Evolutionary conservation across 2,329 filamentous ascomycete species (phyloP).

Genomic region (Helotiales sp.): DNA sequence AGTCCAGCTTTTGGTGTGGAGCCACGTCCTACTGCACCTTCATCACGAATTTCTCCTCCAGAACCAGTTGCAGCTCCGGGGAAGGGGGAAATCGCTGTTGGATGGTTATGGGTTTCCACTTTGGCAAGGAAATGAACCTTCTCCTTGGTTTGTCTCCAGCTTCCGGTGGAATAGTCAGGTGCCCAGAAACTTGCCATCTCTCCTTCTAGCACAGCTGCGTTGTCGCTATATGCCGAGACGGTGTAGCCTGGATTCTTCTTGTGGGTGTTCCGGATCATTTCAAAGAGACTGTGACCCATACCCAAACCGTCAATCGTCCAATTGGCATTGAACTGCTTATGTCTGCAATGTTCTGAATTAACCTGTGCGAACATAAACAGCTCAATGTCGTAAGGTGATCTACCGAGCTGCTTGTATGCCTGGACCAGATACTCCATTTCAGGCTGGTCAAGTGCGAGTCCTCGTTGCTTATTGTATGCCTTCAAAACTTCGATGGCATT

Average conservation of each 20-base stretch:
- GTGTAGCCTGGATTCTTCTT: constrained; percentile 77
- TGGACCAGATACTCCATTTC: constrained; percentile 96
- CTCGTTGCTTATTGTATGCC: constrained; percentile 80
- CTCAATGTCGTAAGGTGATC: constrained; percentile 83
- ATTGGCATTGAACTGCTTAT: constrained; percentile 93
- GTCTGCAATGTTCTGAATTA: constrained; percentile 99
- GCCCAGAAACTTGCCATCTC: constrained; percentile 78
- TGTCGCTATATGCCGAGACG: constrained; percentile 96
- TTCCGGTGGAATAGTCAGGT: constrained; percentile 80
- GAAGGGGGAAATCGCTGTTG: constrained; percentile 91
- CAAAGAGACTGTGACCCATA: constrained; percentile 88
- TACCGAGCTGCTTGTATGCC: constrained; percentile 64
- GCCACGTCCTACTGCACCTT: constrained; percentile 89
- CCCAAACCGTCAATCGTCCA: constrained; percentile 72
- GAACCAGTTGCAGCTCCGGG: constrained; percentile 92
- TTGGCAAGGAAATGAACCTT: constrained; percentile 85
- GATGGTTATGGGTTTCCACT: constrained; percentile 98
- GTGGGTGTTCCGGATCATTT: constrained; percentile 58
- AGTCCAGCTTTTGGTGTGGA: constrained; percentile 92
- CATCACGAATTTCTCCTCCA: constrained; percentile 93
- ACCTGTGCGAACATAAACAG: constrained; percentile 80
- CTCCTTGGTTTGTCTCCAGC: constrained; percentile 87
- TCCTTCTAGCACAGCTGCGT: constrained; percentile 87
- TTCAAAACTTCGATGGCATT: constrained; percentile 72
- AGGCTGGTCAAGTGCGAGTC: constrained; percentile 80